These are phyloP conservation scores for Candida loeiensis DNA, from an alignment of 805 yeast species.

Conservation along the genomic window DNA sequence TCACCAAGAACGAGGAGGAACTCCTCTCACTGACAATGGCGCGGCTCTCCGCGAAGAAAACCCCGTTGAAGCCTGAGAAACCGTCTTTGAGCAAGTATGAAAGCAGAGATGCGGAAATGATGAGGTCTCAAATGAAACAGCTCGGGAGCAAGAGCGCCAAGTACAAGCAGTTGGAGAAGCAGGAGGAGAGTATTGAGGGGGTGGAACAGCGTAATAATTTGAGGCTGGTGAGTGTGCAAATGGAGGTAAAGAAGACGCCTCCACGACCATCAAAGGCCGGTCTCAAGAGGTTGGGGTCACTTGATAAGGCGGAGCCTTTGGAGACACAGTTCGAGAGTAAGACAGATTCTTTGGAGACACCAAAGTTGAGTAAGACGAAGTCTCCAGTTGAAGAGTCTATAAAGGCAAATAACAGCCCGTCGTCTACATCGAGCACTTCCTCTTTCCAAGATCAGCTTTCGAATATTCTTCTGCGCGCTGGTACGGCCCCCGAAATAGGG, in stretches of 20 bases:
- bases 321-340: too few relatives aligned
- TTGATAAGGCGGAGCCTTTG: too few relatives aligned
- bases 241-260: not conserved
- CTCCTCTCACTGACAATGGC: slow-evolving; percentile 12
- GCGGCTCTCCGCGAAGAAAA: slow-evolving; percentile 7
- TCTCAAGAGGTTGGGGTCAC: too few relatives aligned
- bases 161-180: slow-evolving; percentile 7
- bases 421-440: not conserved
- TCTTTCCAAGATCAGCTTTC: slow-evolving; percentile 24
- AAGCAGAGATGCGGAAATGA: slow-evolving; percentile 19
- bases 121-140: slow-evolving; percentile 24
- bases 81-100: slow-evolving; percentile 19
- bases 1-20: slow-evolving; percentile 14
- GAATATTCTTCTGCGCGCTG: slow-evolving; percentile 23
- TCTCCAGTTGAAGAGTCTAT: slow-evolving; percentile 4
- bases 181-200: slow-evolving; percentile 16
- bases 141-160: slow-evolving; percentile 14
- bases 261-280: too few relatives aligned
- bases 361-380: slow-evolving; percentile 9
- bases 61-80: slow-evolving; percentile 14
- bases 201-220: slow-evolving; percentile 13
- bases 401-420: not conserved
- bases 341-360: too few relatives aligned
- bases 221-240: slow-evolving; percentile 7
- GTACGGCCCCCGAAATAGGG: slow-evolving; percentile 23